Base-by-base conservation (phyloP, 768 basidiomycete genomes). In the Pisolithus sp. region DNA sequence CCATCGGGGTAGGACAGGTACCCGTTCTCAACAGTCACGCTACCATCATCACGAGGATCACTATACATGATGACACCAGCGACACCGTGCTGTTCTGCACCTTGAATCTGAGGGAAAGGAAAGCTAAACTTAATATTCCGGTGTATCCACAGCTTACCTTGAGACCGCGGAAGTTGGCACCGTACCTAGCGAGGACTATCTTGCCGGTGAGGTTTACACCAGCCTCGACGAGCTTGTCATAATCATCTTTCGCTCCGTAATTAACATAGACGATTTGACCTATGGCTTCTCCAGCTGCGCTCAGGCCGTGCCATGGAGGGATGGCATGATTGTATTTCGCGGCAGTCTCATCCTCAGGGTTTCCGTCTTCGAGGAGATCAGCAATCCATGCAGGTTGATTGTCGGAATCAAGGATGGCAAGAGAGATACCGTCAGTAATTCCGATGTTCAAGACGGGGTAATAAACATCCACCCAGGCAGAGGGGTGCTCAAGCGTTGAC, bases 301-400 rank as follows among this genome's bases (percentile, higher is more conserved):
- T 90, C 12, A 90, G 69, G 4, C 91, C 93, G 67, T 94, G 93
- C 81, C 88, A 98, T n/a, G 86, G 69, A 0, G 87, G 83, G 13
- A 93, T 77, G 20, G 79, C 73, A 52, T 85, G 74, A 48, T 74
- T 76, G 58, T 86, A 83, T 54, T 80, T 76, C 50, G 77, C 74
- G 5, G 89, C 88, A 51, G 86, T 83, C 21, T 80, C 75, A 60
- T 97, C 94, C 4, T 78, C 72, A 2, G 79, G 77, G 58, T 82
- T 78, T 4, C 78, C 81, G 54, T 92, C 85, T 58, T 85, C 87
- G 24, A 79, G 74, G 1, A 96, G 71, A 57, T 86, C 79, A 18
- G 92, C 91, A 39, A 71, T 73, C 86, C 89, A 89, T 5, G 75
- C 64, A 13, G 73, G 62, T 18, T 67, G 61, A 3, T 82, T 83